phyloP scores from a whole-genome alignment of 805 yeast species.

The Kodamaea kaohsiungensis region DNA sequence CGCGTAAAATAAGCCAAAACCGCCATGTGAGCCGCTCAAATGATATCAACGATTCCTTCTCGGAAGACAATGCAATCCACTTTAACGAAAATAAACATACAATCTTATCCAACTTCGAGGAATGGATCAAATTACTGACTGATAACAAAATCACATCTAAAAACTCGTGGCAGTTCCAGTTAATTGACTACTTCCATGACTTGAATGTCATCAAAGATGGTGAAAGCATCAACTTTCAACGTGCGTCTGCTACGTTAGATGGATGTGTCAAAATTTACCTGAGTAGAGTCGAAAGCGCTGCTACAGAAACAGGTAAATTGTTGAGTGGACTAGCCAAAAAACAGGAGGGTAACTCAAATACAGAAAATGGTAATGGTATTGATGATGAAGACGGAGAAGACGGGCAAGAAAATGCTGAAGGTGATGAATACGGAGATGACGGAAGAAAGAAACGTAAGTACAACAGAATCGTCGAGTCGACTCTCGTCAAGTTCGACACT shows the following conservation, averaged over 20 bases:
- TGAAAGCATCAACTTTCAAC: constrained; percentile 45
- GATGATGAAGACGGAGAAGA: constrained; percentile 17
- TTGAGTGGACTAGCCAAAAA: constrained; percentile 29
- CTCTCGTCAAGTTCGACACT: constrained; percentile 51
- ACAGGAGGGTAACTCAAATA: constrained; percentile 12
- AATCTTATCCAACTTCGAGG: constrained; percentile 46
- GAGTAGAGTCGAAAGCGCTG: constrained; percentile 38
- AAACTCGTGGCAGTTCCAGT: constrained; percentile 88
- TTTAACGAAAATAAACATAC: constrained; percentile 45
- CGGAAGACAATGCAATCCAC: constrained; percentile 39
- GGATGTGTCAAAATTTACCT: constrained; percentile 40
- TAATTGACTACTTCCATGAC: constrained; percentile 90
- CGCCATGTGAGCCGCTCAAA: constrained; percentile 11
- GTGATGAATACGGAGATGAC: constrained; percentile 18
- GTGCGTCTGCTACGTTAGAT: constrained; percentile 37
- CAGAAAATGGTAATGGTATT: constrained; percentile 8
- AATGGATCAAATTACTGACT: constrained; percentile 49
- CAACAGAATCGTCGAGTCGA: constrained; percentile 40
- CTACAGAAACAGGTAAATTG: constrained; percentile 37
- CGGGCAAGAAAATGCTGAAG: constrained; percentile 16
- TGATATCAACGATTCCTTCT: constrained; percentile 15
- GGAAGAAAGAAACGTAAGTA: constrained; percentile 28
- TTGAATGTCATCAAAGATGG: constrained; percentile 72
- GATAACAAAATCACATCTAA: constrained; percentile 70
- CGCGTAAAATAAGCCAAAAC: constrained; percentile 4